Evolutionary conservation across 495 filamentous ascomycete species (phyloP).

Genomic region (Evernia prunastri): DNA sequence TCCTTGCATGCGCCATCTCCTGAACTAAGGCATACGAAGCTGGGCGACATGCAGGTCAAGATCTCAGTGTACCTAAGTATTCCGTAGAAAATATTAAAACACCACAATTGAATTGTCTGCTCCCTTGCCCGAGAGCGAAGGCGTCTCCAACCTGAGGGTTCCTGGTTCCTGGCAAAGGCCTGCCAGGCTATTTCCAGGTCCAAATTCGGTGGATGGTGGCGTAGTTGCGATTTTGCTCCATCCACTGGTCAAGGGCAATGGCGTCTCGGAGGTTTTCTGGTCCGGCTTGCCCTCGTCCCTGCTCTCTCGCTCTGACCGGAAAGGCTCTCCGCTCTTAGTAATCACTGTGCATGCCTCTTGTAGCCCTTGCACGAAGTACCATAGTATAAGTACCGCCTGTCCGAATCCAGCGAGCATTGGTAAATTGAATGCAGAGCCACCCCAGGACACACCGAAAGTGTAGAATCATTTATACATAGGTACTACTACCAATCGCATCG

Average conservation of each 20-base stretch:
- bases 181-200: background rate
- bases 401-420: background rate
- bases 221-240: background rate
- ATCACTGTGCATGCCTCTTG: background rate
- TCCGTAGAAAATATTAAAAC: no score
- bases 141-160: background rate
- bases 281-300: background rate
- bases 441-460: background rate
- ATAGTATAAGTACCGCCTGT: background rate
- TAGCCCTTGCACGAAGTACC: background rate
- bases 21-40: background rate
- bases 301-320: background rate
- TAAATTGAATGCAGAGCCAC: background rate
- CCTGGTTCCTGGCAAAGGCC: background rate
- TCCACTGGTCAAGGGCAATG: background rate
- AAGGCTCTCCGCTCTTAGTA: background rate
- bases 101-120: no score
- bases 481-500: background rate
- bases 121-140: background rate
- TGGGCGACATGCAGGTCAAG: background rate
- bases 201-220: background rate
- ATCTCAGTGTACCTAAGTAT: no score
- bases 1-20: background rate
- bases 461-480: background rate
- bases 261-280: background rate